Evolutionary conservation across 805 yeast genomes (phyloP).

Genomic region (Metschnikowia noctiluminum): DNA sequence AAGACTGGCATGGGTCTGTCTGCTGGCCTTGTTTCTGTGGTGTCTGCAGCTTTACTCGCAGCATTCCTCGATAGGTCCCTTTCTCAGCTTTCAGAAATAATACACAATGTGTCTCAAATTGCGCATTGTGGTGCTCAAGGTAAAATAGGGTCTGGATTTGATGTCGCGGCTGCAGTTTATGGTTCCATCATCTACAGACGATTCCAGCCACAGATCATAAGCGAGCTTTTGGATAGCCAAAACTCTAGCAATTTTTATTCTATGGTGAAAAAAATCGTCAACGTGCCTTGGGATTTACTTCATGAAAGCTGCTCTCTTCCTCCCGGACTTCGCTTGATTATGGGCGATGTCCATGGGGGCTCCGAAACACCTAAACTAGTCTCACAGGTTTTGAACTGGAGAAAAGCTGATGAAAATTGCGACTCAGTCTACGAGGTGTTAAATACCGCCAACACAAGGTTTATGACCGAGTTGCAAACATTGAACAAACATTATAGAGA

Average conservation of each 20-base stretch:
- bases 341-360: slow-evolving; percentile 94
- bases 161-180: slow-evolving; percentile 91
- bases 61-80: slow-evolving; percentile 18
- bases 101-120: slow-evolving; percentile 84
- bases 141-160: slow-evolving; percentile 95
- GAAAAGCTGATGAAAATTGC: slow-evolving; percentile 48
- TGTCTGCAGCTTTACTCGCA: slow-evolving; percentile 65
- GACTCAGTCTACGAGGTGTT: slow-evolving; percentile 50
- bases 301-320: slow-evolving; percentile 63
- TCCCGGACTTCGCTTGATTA: slow-evolving; percentile 59
- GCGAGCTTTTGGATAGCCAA: slow-evolving; percentile 30
- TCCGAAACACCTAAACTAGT: slow-evolving; percentile 94
- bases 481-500: slow-evolving; percentile 32
- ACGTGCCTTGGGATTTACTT: slow-evolving; percentile 60
- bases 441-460: slow-evolving; percentile 53
- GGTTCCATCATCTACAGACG: slow-evolving; percentile 84
- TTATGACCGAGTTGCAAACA: slow-evolving; percentile 47
- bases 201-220: slow-evolving; percentile 57
- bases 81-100: slow-evolving; percentile 21
- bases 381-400: slow-evolving; percentile 71
- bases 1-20: slow-evolving; percentile 97
- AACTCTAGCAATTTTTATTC: slow-evolving; percentile 6
- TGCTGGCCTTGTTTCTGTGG: slow-evolving; percentile 84
- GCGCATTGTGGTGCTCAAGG: slow-evolving; percentile 94
- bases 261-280: slow-evolving; percentile 35